phyloP scores from a whole-genome alignment of 768 basidiomycete species.

The Panaeolus cyanescens region DNA sequence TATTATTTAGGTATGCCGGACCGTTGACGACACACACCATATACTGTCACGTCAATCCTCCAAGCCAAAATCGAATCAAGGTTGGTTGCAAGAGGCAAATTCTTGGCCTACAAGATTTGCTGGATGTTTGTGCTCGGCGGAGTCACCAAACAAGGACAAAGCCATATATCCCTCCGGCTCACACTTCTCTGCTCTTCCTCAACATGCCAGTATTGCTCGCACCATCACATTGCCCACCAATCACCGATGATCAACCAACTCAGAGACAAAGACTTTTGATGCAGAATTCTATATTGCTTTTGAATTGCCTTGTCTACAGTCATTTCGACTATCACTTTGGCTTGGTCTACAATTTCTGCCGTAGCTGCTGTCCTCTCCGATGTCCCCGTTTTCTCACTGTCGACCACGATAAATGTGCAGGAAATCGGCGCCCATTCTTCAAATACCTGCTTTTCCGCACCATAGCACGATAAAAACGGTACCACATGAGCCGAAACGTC shows the following conservation, averaged over 20 bases:
- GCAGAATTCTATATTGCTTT: not conserved
- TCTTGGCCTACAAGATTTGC: too few relatives aligned
- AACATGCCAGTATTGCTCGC: not conserved
- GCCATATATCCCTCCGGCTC: not conserved
- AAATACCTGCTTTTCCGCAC: not conserved
- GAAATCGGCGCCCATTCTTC: not conserved
- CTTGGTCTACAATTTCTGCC: not conserved
- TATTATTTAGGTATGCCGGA: not conserved
- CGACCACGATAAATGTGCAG: not conserved
- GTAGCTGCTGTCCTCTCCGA: not conserved
- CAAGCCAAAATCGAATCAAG: not conserved
- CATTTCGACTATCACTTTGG: not conserved
- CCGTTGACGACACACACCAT: not conserved
- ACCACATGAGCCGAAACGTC: not conserved
- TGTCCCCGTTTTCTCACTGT: not conserved
- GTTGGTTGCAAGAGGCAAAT: not conserved
- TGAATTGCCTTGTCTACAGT: not conserved
- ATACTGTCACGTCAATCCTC: not conserved
- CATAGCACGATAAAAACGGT: not conserved
- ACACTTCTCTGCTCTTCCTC: not conserved
- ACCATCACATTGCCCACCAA: not conserved
- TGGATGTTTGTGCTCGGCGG: too few relatives aligned
- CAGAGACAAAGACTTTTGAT: not conserved
- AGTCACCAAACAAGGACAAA: too few relatives aligned
- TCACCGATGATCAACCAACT: not conserved